Evolutionary conservation across 768 basidiomycete species (phyloP).

Genomic region (Xerocomus spinulosus): DNA sequence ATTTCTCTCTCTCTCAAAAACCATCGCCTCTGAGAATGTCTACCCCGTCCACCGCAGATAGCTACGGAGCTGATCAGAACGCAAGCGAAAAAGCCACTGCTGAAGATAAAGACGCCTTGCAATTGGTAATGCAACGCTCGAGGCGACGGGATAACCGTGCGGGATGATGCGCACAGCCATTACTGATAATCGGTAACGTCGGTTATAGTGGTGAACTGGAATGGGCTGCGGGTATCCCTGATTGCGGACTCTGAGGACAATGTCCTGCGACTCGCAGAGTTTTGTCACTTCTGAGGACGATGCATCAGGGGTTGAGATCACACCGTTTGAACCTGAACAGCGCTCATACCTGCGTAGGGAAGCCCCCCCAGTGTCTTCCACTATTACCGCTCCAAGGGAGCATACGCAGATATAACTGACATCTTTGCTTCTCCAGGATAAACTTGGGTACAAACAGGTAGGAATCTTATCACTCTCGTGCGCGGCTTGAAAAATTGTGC

Average conservation of each 20-base stretch:
- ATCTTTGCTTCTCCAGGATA: conserved; percentile 44
- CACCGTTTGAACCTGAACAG: conserved; percentile 98
- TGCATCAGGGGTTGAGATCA: conserved; percentile 81
- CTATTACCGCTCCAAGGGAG: conserved; percentile 39
- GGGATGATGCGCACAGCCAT: conserved; percentile 28
- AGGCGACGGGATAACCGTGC: conserved; percentile 29
- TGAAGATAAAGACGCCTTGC: conserved; percentile 46
- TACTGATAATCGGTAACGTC: conserved; percentile 67
- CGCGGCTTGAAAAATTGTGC: not conserved
- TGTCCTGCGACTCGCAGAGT: conserved; percentile 8
- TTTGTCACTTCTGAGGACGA: conserved; percentile 18
- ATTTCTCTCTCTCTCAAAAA: not conserved
- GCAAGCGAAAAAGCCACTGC: conserved; percentile 25
- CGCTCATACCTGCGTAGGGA: conserved; percentile 98
- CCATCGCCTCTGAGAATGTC: conserved; percentile 20
- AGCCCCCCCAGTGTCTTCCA: conserved; percentile 67
- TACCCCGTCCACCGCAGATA: conserved; percentile 9
- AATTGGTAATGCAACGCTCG: conserved; percentile 47
- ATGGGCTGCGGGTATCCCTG: conserved; percentile 89
- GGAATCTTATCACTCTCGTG: conserved; percentile 1
- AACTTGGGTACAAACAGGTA: conserved; percentile 79
- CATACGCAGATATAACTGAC: conserved; percentile 47
- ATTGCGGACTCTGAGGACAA: conserved; percentile 28
- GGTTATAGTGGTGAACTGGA: conserved; percentile 61
- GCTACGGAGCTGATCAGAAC: conserved; percentile 10